Base-by-base conservation (phyloP, 1,284 basidiomycete genomes). In the Sutorius eximius region DNA sequence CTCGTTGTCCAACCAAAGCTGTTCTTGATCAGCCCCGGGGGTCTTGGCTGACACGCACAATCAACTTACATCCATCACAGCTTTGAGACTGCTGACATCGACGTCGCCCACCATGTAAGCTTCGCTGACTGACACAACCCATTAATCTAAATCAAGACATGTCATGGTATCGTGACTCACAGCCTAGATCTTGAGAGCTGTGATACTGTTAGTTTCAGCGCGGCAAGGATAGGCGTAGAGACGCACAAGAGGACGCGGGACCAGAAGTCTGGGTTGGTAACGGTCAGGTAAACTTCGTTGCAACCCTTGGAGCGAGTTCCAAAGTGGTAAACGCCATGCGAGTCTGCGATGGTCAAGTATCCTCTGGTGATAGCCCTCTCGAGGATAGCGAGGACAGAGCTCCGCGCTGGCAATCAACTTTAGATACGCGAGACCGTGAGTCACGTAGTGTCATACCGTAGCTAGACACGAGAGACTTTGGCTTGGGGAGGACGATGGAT, bases 1-100 rank as follows among this genome's bases (percentile, higher is more conserved):
- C 65, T 91, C 83, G 67, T 95, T 95, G 52, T 91, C 82, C 36
- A 95, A 84, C 85, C 92, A 95, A 49, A 93, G 77, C 85, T 92
- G 71, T 59, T 27, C 32, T 1, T 9, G 32, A 29, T 69, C 37
- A 60, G 59, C 40, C 40, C 54, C 52, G 49, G 57, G 56, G 53
- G 56, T 49, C 37, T 44, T 50, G 15, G 41, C 34, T 1, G 34
- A 32, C 5, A 8, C 0, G 18, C n/a, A 20, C 40, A 41, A 77
- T 34, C 16, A 13, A 56, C 89, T 65, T 68, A 91, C 91, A 69
- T 89, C 82, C 83, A 95, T 93, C 52, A 87, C 79, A 29, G 80
- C 78, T 64, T 85, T 86, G 54, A 95, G 80, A 65, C 85, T 82
- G 55, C 82, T 82, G 6, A 89, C 83, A 66, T 91, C 78, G 44